Percentiles rank a stretch among this genome's conserved stretches.
phyloP scores from a whole-genome alignment of 1,284 basidiomycete species.

The Trichosporon sp. region DNA sequence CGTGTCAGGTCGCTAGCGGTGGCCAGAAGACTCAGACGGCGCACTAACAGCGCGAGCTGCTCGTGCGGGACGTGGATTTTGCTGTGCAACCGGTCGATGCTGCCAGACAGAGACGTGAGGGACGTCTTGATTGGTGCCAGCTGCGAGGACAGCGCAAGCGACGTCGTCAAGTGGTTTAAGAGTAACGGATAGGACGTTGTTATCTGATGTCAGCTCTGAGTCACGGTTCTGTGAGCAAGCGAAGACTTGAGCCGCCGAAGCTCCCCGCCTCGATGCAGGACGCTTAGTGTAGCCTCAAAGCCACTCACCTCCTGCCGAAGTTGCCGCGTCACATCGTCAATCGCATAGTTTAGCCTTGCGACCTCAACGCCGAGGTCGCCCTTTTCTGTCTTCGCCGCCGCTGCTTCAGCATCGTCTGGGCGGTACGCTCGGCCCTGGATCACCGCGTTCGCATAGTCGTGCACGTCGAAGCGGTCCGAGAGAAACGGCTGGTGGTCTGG shows the following conservation, averaged over 20 bases:
- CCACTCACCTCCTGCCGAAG: slow-evolving; percentile 69
- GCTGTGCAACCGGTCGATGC: slow-evolving; percentile 60
- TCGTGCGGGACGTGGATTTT: slow-evolving; percentile 81
- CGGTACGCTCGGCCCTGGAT: slow-evolving; percentile 72
- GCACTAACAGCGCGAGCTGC: slow-evolving; percentile 64
- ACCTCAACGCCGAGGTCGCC: slow-evolving; percentile 83
- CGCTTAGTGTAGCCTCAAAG: too few relatives aligned
- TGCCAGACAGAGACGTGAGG: slow-evolving; percentile 33
- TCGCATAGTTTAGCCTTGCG: slow-evolving; percentile 71
- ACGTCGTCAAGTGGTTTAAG: slow-evolving; percentile 57
- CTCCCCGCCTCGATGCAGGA: too few relatives aligned
- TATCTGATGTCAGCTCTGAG: slow-evolving; percentile 53
- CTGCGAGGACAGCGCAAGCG: slow-evolving; percentile 57
- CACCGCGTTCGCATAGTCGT: slow-evolving; percentile 81
- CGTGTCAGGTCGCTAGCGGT: slow-evolving; percentile 76
- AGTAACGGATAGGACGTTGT: slow-evolving; percentile 49
- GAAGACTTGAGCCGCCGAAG: too few relatives aligned
- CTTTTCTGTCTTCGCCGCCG: slow-evolving; percentile 48
- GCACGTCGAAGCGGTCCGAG: slow-evolving; percentile 67
- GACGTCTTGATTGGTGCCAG: slow-evolving; percentile 44
- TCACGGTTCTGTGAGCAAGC: slow-evolving; percentile 27
- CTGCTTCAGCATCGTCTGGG: slow-evolving; percentile 34
- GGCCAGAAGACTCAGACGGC: slow-evolving; percentile 68
- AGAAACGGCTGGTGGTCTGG: slow-evolving; percentile 48
- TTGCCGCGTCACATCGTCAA: slow-evolving; percentile 84